phyloP scores from a whole-genome alignment of 108 stramenopile species.

The Schizochytrium sp. region DNA sequence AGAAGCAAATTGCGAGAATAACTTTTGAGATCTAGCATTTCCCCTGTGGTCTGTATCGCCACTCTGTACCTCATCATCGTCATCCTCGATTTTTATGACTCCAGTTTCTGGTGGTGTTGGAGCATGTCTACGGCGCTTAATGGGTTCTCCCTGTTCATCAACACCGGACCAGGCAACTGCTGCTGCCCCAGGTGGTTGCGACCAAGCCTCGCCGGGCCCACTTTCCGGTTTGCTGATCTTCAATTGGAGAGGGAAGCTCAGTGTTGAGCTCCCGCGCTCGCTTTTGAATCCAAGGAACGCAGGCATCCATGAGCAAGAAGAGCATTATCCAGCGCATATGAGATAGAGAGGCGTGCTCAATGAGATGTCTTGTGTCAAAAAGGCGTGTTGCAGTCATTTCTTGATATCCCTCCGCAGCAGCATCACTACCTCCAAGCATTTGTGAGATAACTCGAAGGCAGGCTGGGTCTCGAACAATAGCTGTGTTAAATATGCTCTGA shows the following conservation, averaged over 20 bases:
- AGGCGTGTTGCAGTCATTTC: slow-evolving; percentile 34
- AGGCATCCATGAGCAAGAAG: not conserved
- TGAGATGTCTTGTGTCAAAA: slow-evolving; percentile 11
- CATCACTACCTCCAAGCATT: slow-evolving; percentile 37
- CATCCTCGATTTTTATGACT: too few species aligned
- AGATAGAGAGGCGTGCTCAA: not conserved
- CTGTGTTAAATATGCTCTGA: not conserved
- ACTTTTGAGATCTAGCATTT: too few species aligned
- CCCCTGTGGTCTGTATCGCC: too few species aligned
- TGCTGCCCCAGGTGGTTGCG: too few species aligned
- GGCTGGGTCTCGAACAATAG: not conserved
- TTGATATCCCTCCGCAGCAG: slow-evolving; percentile 17
- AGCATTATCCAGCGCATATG: slow-evolving; percentile 9
- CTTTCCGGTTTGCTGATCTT: too few species aligned
- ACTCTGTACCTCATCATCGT: too few species aligned
- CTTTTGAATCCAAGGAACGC: not conserved
- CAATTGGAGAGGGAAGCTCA: not conserved
- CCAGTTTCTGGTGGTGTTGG: too few species aligned
- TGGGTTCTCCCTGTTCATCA: too few species aligned
- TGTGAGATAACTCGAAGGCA: slow-evolving; percentile 8
- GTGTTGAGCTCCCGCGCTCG: not conserved
- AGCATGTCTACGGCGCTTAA: too few species aligned
- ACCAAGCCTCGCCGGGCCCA: too few species aligned
- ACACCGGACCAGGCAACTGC: too few species aligned
- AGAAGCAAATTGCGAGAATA: too few species aligned